Base-by-base conservation (phyloP, 2,329 filamentous ascomycete species). In the Stemphylium lycopersici region DNA sequence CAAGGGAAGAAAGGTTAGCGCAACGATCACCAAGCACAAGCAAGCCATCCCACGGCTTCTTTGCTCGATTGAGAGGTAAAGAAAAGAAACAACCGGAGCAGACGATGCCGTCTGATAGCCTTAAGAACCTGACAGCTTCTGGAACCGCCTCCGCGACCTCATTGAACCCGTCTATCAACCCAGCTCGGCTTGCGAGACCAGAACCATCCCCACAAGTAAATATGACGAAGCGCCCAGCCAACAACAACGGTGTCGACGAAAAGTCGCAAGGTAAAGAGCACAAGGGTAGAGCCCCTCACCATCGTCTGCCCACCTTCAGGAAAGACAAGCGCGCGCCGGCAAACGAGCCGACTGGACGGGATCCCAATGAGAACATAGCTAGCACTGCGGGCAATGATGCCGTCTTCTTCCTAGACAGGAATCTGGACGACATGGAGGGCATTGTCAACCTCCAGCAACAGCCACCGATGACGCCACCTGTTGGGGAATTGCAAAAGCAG, bases 341-440 rank as follows among this genome's bases (percentile, higher is more conserved):
- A 4, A 59, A 59, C 18, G 67, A 75, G 24, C 63, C 69, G 33
- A 56, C 55, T 10, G 69, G 68, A 55, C 84, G 82, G 64, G 79
- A 80, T 45, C 76, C 76, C 31, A 78, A 78, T 39, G 72, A 76
- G 44, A 77, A 75, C 4, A 67, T 68, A 18, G 69, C 68, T 26
- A 76, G 75, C 46, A 72, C 71, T 18, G 72, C 74, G 51, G 81
- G 83, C 48, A 82, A 83, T 37, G 83, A 83, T 37, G 84, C 83
- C 11, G 76, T 91, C 40, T 96, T 89, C 76, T 84, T 85, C 67
- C 84, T 98, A 22, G 93, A 98, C 73, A 96, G 91, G 2, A 90
- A 98, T 71, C 83, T 98, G 42, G 86, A 87, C 52, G 86, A 96
- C 65, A 95, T 99, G 91, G 89, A 93, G 66, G 95, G 91, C 18